phyloP scores from a whole-genome alignment of 2,329 filamentous ascomycete species.

The Neophaeococcomyces mojaviensis region DNA sequence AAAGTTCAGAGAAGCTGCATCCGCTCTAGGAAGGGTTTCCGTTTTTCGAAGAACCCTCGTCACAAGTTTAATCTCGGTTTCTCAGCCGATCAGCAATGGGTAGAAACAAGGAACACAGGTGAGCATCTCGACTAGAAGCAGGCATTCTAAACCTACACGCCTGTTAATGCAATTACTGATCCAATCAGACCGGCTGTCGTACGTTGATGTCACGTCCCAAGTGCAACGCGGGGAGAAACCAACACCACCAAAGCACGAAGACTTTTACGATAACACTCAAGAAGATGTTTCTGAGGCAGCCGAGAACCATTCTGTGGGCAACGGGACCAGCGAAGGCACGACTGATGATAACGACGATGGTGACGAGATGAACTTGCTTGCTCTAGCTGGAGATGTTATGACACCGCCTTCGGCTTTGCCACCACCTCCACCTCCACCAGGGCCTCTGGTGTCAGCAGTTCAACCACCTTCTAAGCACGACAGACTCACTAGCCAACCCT shows the following conservation, averaged over 20 bases:
- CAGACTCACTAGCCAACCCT: not conserved
- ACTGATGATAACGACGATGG: not conserved
- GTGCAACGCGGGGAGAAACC: not conserved
- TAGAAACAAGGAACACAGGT: not conserved
- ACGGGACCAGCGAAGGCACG: too few species aligned
- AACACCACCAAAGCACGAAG: too few species aligned
- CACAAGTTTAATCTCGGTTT: conserved; percentile 17
- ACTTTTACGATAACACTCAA: too few species aligned
- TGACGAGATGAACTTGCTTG: not conserved
- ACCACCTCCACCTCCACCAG: too few species aligned
- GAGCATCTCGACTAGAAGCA: too few species aligned
- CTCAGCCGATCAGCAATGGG: conserved; percentile 28
- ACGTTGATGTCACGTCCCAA: not conserved
- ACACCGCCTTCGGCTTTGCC: too few species aligned
- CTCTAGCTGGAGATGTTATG: not conserved
- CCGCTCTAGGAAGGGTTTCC: not conserved
- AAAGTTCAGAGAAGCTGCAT: not conserved
- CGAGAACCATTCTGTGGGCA: too few species aligned
- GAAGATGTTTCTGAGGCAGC: too few species aligned
- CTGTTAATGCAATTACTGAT: too few species aligned
- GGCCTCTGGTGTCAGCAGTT: too few species aligned
- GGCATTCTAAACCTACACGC: too few species aligned
- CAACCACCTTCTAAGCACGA: conserved; percentile 1
- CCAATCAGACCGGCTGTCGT: not conserved
- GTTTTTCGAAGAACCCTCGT: conserved; percentile 1